These are phyloP conservation scores for Fusarium nelsonii DNA, from an alignment of 2,329 filamentous ascomycete species.

Conservation along the genomic window DNA sequence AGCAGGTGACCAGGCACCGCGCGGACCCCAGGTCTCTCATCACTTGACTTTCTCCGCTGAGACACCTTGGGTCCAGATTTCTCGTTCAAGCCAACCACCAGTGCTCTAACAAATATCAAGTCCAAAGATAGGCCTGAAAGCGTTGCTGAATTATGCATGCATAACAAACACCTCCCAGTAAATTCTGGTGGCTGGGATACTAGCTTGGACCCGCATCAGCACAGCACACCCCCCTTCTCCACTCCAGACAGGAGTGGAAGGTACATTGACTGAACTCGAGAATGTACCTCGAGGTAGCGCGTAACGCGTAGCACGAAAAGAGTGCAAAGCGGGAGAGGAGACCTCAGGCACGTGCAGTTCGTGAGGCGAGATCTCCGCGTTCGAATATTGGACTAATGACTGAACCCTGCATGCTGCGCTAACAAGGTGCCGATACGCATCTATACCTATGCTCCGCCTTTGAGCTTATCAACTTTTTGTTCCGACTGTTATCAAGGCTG, in stretches of 20 bases:
- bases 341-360: constrained; percentile 9
- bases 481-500: constrained; percentile 24
- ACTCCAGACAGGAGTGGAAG: background rate
- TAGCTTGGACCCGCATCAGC: constrained; percentile 6
- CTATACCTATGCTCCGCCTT: constrained; percentile 14
- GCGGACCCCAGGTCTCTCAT: constrained; percentile 18
- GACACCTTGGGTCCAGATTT: background rate
- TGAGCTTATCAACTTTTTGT: constrained; percentile 43
- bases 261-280: constrained; percentile 9
- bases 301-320: constrained; percentile 15
- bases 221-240: constrained; percentile 4
- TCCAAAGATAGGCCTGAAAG: background rate
- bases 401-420: constrained; percentile 21
- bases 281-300: constrained; percentile 18
- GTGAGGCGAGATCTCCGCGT: constrained; percentile 20
- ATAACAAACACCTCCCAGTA: background rate
- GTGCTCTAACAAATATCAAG: background rate
- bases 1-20: constrained; percentile 21
- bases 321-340: constrained; percentile 1
- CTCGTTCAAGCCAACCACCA: background rate
- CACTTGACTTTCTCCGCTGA: constrained; percentile 30
- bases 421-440: constrained; percentile 16
- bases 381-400: constrained; percentile 3
- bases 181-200: constrained; percentile 24
- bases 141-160: background rate